These are phyloP conservation scores for Eucalyptus caleyi DNA, from an alignment of 345 rosid species.

Conservation along the genomic window DNA sequence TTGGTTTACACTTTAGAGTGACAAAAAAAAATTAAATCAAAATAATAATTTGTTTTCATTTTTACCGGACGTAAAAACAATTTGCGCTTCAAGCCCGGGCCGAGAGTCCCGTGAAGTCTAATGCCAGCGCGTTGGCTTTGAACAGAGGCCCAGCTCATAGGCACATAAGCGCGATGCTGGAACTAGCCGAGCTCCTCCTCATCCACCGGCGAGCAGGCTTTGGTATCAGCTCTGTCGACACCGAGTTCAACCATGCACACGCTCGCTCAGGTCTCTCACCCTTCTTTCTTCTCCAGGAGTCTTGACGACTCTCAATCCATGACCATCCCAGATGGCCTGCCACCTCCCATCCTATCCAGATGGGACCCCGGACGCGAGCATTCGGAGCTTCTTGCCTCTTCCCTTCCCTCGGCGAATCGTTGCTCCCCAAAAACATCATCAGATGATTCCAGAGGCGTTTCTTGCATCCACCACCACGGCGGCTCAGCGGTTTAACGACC, in stretches of 20 bases:
- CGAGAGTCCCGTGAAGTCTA: background rate
- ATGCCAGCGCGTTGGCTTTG: background rate
- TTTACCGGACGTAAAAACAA: background rate
- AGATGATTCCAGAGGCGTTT: background rate
- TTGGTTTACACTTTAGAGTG: background rate
- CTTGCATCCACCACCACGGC: background rate
- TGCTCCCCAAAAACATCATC: background rate
- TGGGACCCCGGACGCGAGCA: too few relatives aligned
- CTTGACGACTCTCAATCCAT: background rate
- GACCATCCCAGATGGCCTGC: conserved; percentile 3
- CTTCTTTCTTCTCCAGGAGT: background rate
- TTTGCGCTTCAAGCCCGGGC: background rate
- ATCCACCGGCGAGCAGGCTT: background rate
- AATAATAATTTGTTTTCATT: too few relatives aligned
- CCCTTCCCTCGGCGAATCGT: background rate
- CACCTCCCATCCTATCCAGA: background rate
- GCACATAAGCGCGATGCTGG: background rate
- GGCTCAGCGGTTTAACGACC: background rate
- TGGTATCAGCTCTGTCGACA: background rate
- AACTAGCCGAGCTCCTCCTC: background rate
- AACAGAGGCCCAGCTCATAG: background rate
- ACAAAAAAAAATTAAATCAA: background rate
- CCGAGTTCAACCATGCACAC: conserved; percentile 5
- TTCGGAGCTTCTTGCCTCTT: background rate
- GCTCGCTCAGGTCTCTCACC: background rate